phyloP scores from a whole-genome alignment of 306 rosid species.

The Quercus berberidifolia region DNA sequence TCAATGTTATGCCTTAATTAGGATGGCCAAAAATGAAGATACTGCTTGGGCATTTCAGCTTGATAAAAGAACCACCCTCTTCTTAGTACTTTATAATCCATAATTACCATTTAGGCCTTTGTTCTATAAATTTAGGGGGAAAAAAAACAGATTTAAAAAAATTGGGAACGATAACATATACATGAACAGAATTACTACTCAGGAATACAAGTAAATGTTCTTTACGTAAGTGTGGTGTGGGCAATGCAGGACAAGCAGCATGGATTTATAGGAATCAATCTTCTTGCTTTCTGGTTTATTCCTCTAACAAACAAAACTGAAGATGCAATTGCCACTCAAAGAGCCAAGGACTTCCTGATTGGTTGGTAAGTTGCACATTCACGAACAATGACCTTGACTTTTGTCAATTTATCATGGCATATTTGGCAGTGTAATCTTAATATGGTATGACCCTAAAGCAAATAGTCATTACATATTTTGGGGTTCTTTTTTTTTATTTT shows the following conservation, averaged over 20 bases:
- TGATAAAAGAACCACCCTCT: not conserved
- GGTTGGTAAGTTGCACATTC: slow-evolving; percentile 54
- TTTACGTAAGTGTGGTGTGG: not conserved
- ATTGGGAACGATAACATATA: not conserved
- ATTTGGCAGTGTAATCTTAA: not conserved
- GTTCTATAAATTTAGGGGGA: no score
- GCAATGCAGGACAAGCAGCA: slow-evolving; percentile 50
- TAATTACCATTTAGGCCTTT: no score
- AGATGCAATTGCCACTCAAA: slow-evolving; percentile 48
- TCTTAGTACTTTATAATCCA: not conserved
- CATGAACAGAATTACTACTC: not conserved
- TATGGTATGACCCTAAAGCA: not conserved
- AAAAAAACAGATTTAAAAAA: not conserved
- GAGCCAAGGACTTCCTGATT: slow-evolving; percentile 37
- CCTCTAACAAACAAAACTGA: slow-evolving; percentile 41
- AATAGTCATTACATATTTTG: not conserved
- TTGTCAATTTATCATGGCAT: not conserved
- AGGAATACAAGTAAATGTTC: not conserved
- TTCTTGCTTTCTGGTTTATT: slow-evolving; percentile 23
- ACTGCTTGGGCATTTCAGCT: not conserved
- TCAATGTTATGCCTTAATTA: not conserved
- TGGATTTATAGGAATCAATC: slow-evolving; percentile 56
- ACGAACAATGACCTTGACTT: not conserved
- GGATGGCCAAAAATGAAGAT: not conserved
- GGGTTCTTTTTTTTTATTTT: not conserved